phyloP scores from a whole-genome alignment of 805 yeast genomes.

The Ogataea glucozyma region DNA sequence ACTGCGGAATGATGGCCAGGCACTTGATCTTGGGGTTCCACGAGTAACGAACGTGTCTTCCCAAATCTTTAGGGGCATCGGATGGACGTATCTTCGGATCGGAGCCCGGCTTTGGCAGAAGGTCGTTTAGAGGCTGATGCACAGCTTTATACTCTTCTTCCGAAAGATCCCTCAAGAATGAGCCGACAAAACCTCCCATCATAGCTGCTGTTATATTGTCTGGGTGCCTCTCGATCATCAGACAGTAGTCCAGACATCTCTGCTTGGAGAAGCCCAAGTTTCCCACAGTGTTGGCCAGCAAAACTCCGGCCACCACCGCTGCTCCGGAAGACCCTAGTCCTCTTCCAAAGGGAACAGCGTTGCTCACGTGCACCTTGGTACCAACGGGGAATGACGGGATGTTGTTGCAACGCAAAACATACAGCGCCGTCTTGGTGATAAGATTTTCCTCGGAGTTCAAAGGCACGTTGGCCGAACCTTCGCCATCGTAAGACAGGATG shows the following conservation, averaged over 20 bases:
- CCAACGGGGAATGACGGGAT: conserved; percentile 78
- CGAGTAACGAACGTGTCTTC: conserved; percentile 82
- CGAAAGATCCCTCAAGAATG: conserved; percentile 79
- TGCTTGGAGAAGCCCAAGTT: conserved; percentile 69
- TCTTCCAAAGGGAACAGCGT: conserved; percentile 95
- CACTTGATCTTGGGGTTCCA: conserved; percentile 86
- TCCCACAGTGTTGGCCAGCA: conserved; percentile 85
- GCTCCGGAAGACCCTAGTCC: conserved; percentile 98
- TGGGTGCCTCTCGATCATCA: conserved; percentile 98
- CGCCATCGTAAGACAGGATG: conserved; percentile 63
- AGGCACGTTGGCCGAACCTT: conserved; percentile 83
- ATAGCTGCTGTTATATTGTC: conserved; percentile 98
- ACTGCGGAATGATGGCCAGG: conserved; percentile 87
- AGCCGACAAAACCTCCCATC: conserved; percentile 99
- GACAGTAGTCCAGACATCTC: conserved; percentile 88
- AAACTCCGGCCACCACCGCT: conserved; percentile 95
- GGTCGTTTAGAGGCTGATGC: conserved; percentile 82
- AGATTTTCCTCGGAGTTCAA: conserved; percentile 74
- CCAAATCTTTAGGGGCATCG: conserved; percentile 81
- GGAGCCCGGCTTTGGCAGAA: conserved; percentile 74
- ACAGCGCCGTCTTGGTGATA: conserved; percentile 90
- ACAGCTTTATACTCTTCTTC: conserved; percentile 71
- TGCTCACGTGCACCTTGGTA: conserved; percentile 74
- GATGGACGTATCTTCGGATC: conserved; percentile 72
- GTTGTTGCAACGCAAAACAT: conserved; percentile 83